phyloP scores from a whole-genome alignment of 768 basidiomycete genomes.

The Tricholoma matsutake region DNA sequence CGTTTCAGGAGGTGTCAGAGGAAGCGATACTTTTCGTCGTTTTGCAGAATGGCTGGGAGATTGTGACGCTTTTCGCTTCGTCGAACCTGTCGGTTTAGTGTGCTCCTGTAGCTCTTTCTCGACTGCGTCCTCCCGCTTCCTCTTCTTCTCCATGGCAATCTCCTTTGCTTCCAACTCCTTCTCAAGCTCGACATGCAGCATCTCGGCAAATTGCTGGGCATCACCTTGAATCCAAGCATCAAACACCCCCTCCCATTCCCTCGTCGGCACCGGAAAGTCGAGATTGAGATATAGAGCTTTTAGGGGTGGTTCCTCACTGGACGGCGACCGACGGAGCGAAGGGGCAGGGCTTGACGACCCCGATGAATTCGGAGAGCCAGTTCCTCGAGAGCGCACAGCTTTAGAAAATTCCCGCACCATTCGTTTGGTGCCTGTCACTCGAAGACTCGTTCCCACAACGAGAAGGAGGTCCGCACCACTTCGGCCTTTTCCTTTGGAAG shows the following conservation, averaged over 20 bases:
- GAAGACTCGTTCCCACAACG: constrained; percentile 87
- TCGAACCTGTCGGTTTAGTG: constrained; percentile 4
- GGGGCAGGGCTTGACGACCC: constrained; percentile 41
- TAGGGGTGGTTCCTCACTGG: constrained; percentile 47
- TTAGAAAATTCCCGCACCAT: constrained; percentile 88
- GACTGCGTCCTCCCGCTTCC: constrained; percentile 44
- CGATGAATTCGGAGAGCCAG: constrained; percentile 31
- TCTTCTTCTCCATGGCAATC: constrained; percentile 51
- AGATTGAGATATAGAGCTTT: constrained; percentile 81
- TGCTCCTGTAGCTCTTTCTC: constrained; percentile 3
- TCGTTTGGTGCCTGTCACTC: constrained; percentile 87
- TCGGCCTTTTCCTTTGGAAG: constrained; percentile 61
- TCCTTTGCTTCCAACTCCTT: constrained; percentile 54
- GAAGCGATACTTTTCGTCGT: constrained; percentile 13
- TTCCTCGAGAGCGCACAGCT: constrained; percentile 57
- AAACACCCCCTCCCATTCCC: constrained; percentile 89
- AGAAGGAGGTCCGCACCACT: constrained; percentile 79
- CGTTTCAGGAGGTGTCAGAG: constrained; percentile 17
- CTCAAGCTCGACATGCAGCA: constrained; percentile 56
- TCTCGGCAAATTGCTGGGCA: constrained; percentile 71
- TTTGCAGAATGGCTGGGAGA: constrained; percentile 11
- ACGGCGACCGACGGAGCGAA: constrained; percentile 42
- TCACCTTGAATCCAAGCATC: constrained; percentile 90
- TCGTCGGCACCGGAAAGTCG: constrained; percentile 80
- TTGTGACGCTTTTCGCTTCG: constrained; percentile 13